These are phyloP conservation scores for Ophiostoma novo-ulmi DNA, from an alignment of 2,329 filamentous ascomycete species.

Conservation along the genomic window DNA sequence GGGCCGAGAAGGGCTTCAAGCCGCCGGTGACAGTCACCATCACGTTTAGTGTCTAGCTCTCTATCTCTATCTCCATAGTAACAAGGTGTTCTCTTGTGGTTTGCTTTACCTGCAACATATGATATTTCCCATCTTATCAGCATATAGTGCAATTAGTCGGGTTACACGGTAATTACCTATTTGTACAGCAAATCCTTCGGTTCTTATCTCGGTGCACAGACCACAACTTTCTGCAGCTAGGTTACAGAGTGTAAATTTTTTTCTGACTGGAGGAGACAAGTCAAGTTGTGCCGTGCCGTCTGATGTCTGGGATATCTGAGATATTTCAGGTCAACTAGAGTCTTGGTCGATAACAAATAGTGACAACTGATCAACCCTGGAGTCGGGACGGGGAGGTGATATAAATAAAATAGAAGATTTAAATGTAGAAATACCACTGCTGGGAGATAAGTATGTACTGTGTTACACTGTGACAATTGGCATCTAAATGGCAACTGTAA, in stretches of 20 bases:
- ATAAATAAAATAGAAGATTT: neutral
- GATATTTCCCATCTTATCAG: neutral
- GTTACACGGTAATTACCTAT: neutral
- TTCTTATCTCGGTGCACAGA: neutral
- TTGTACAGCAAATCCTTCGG: neutral
- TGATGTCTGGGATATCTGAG: neutral
- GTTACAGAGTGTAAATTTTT: neutral
- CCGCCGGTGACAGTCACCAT: neutral
- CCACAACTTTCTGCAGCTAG: neutral
- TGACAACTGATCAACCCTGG: neutral
- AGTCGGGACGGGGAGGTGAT: slow-evolving; percentile 5
- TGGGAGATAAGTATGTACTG: neutral
- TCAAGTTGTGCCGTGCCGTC: neutral
- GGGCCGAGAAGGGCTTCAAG: neutral
- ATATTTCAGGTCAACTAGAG: neutral
- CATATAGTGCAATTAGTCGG: neutral
- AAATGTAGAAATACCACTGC: neutral
- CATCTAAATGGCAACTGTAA: neutral
- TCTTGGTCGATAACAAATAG: neutral
- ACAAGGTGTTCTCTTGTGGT: neutral
- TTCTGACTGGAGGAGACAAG: neutral
- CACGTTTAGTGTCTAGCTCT: neutral
- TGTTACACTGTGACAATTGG: neutral
- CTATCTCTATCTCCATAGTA: neutral
- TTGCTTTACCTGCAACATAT: neutral